A percentile compares a stretch with the other conserved stretches of the same genome.
phyloP scores from a whole-genome alignment of 257 asterid species.

The Solanum lycopersicoides region DNA sequence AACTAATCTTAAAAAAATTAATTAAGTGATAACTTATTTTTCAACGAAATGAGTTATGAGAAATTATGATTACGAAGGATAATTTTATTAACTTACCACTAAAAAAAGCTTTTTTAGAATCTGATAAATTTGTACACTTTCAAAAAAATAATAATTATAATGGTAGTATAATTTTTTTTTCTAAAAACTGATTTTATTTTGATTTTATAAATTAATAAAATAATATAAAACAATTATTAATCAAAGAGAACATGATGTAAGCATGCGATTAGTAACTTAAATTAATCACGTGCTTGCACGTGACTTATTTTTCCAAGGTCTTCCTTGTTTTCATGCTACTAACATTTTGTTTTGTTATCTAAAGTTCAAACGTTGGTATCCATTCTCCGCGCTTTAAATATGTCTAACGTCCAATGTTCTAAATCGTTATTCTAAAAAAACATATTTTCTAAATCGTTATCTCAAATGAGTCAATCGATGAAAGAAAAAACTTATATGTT shows the following conservation, averaged over 20 bases:
- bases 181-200: neutral
- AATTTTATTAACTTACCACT: too few relatives aligned
- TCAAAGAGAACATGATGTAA: neutral
- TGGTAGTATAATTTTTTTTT: neutral
- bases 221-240: too few relatives aligned
- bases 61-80: too few relatives aligned
- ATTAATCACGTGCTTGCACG: constrained; percentile 21
- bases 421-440: neutral
- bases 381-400: neutral
- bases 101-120: neutral
- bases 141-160: too few relatives aligned
- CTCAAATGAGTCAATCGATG: neutral
- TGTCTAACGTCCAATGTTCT: neutral
- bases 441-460: neutral
- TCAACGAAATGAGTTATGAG: neutral
- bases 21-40: neutral
- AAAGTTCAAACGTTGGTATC: neutral
- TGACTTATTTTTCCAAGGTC: constrained; percentile 11
- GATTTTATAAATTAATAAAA: neutral
- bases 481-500: neutral
- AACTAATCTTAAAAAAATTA: too few relatives aligned
- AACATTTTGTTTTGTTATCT: neutral
- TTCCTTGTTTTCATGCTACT: neutral
- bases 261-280: neutral
- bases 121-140: neutral